These are phyloP conservation scores for Astragalus membranaceus DNA, from an alignment of 306 rosid genomes.

Conservation along the genomic window DNA sequence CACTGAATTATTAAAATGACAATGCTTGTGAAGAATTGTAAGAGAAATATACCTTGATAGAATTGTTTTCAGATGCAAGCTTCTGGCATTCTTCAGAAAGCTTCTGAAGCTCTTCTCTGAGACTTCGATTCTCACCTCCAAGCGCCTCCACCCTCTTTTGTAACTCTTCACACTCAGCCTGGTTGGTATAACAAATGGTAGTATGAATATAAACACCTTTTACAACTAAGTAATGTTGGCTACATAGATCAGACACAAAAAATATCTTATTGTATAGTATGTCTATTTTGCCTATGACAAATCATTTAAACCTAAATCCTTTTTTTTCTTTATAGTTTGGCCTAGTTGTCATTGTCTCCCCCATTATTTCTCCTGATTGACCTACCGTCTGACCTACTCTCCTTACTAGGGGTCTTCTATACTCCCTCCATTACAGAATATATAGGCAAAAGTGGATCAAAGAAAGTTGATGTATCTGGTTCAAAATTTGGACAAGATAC, in stretches of 20 bases:
- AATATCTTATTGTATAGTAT: background rate
- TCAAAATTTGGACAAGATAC: too few relatives aligned
- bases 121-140: constrained; percentile 61
- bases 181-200: constrained; percentile 20
- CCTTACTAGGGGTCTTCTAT: too few relatives aligned
- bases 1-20: background rate
- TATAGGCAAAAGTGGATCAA: too few relatives aligned
- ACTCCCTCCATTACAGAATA: too few relatives aligned
- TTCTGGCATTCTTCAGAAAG: constrained; percentile 85
- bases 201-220: background rate
- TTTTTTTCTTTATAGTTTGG: too few relatives aligned
- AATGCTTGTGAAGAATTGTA: background rate
- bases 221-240: background rate
- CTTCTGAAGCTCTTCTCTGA: constrained; percentile 76
- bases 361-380: too few relatives aligned
- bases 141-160: constrained; percentile 76
- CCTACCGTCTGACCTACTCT: too few relatives aligned
- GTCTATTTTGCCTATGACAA: too few relatives aligned
- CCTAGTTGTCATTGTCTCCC: too few relatives aligned
- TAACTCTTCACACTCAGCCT: constrained; percentile 98
- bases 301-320: too few relatives aligned
- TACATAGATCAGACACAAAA: background rate
- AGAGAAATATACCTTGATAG: constrained; percentile 57
- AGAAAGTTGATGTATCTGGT: too few relatives aligned
- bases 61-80: constrained; percentile 70